Percentiles rank a stretch among this genome's conserved stretches.
phyloP scores from a whole-genome alignment of 2,329 filamentous ascomycete genomes.

The Aspergillus sp. region DNA sequence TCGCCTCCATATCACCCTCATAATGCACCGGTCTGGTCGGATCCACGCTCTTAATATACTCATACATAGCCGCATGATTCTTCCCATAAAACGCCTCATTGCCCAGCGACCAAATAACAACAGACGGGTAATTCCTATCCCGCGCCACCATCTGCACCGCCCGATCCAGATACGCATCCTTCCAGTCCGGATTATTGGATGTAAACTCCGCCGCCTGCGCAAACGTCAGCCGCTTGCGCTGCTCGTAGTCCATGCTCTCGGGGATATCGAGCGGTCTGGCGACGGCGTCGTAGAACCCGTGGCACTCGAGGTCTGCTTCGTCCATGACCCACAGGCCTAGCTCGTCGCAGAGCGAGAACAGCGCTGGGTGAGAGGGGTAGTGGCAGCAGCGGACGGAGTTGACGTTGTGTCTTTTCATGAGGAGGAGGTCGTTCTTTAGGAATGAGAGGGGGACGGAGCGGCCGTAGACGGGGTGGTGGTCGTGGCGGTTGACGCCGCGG shows the following conservation, averaged over 20 bases:
- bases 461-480: slow-evolving; percentile 65
- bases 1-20: slow-evolving; percentile 61
- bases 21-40: slow-evolving; percentile 63
- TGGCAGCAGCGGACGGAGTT: slow-evolving; percentile 69
- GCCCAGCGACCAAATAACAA: slow-evolving; percentile 72
- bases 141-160: slow-evolving; percentile 63
- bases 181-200: slow-evolving; percentile 33
- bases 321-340: slow-evolving; percentile 39
- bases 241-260: slow-evolving; percentile 59
- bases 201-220: slow-evolving; percentile 26
- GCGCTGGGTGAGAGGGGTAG: slow-evolving; percentile 53
- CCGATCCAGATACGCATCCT: slow-evolving; percentile 64
- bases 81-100: slow-evolving; percentile 72
- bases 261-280: slow-evolving; percentile 54
- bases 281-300: slow-evolving; percentile 33
- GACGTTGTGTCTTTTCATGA: slow-evolving; percentile 70
- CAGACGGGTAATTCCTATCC: slow-evolving; percentile 69
- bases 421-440: slow-evolving; percentile 60
- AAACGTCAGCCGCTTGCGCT: slow-evolving; percentile 52
- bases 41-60: slow-evolving; percentile 60
- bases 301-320: slow-evolving; percentile 39
- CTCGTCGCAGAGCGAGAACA: slow-evolving; percentile 35
- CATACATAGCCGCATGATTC: slow-evolving; percentile 68
- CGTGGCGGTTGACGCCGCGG: slow-evolving; percentile 67
- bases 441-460: slow-evolving; percentile 64